Base-by-base conservation (phyloP, 306 rosid species). In the Neltuma alba region DNA sequence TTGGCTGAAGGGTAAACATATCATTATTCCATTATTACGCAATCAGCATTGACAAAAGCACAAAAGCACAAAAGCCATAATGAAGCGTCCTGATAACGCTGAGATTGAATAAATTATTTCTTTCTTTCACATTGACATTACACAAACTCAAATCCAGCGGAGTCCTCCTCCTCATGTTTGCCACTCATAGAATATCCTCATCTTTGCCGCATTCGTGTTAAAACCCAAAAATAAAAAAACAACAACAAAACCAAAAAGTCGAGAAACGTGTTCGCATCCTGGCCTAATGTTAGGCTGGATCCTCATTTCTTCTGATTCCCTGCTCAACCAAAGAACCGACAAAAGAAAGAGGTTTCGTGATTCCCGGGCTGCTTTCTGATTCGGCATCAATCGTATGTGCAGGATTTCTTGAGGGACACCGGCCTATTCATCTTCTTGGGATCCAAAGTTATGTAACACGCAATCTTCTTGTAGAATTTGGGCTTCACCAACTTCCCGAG, bases 401-500 rank as follows among this genome's bases (percentile, higher is more conserved):
- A 94, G 70, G 83, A 72, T 2, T 92, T 92, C 78, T 85, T 88
- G 75, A 94, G 93, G 12, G 90, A 73, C 44, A 89, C 52, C 1
- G 92, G 78, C 20, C 69, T 80, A 76, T 82, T 89, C 61, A 88
- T 85, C 89, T 89, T 92, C 34, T 91, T 85, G 76, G 97, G 89
- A 87, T 92, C 92, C 72, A 78, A 89, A 72, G 81, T 87, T 21
- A 94, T 75, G 42, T 88, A 76, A 79, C 99, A 94, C 1, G 85
- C 72, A 27, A 94, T 73, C 58, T 74, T 85, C 45, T 82, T 81
- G 82, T 91, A 83, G 89, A 91, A 94, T 69, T 86, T 94, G 0
- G 99, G 93, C 83, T 91, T 91, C 61, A 94, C 99, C 85, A 94
- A 83, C 61, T 88, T 90, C 1, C 99, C 99, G 67, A 94, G 76